Conservation (phyloP, 768 basidiomycete species). For the Leccinum sublutescens region DNA sequence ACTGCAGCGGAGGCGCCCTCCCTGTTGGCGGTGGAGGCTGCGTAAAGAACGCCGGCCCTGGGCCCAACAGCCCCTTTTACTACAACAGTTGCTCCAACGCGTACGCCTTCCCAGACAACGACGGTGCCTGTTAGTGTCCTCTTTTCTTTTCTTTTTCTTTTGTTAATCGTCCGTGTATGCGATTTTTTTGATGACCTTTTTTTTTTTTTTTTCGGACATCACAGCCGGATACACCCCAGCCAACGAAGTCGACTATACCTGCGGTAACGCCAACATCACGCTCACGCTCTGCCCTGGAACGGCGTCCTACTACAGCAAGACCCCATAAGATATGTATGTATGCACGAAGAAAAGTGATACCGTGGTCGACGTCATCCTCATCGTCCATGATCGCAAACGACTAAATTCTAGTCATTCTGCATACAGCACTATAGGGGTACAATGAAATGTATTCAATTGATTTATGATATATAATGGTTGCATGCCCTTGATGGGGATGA, state of each 20-base stretch:
- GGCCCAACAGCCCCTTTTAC: not conserved
- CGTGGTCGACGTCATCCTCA: not conserved
- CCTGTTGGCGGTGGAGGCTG: not conserved
- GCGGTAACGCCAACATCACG: constrained; percentile 18
- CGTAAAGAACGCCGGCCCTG: not conserved
- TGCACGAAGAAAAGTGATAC: not conserved
- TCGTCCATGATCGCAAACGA: not conserved
- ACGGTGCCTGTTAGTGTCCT: constrained; percentile 14
- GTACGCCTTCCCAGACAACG: constrained; percentile 25
- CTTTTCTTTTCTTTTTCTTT: not conserved
- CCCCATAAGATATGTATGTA: not conserved
- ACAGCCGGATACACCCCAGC: constrained; percentile 17
- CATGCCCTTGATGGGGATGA: no score
- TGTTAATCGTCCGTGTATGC: no score
- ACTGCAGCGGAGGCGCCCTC: not conserved
- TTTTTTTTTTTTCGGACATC: no score
- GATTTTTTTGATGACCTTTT: not conserved
- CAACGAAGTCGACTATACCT: constrained; percentile 22
- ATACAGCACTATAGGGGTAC: not conserved
- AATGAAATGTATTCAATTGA: not conserved
- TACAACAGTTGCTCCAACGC: not conserved
- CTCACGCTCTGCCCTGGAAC: constrained; percentile 22
- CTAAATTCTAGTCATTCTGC: not conserved
- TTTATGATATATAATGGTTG: not conserved
- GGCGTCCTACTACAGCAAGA: constrained; percentile 9